These are phyloP conservation scores for Pulveroboletus frians DNA, from an alignment of 768 basidiomycete species.

Conservation along the genomic window DNA sequence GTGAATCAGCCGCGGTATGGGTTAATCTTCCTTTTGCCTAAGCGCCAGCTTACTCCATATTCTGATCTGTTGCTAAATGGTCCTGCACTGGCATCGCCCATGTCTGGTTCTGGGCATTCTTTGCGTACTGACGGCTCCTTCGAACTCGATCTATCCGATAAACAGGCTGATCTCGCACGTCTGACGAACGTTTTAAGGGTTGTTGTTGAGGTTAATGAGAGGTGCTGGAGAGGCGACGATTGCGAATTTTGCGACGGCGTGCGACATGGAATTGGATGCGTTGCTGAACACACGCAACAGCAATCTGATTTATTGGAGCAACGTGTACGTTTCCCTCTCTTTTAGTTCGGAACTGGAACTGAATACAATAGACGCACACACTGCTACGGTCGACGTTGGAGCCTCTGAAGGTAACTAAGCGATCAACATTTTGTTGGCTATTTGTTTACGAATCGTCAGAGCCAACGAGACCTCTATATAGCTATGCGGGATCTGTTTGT, in stretches of 20 bases:
- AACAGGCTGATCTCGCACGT: conserved; percentile 78
- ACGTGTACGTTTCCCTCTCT: conserved; percentile 45
- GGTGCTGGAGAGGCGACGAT: conserved; percentile 79
- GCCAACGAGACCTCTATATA: conserved; percentile 80
- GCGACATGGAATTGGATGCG: conserved; percentile 59
- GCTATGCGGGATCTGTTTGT: conserved; percentile 83
- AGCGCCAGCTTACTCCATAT: conserved; percentile 66
- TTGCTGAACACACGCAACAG: conserved; percentile 62
- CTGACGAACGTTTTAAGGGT: conserved; percentile 78
- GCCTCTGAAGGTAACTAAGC: conserved; percentile 56
- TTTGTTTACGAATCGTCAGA: conserved; percentile 34
- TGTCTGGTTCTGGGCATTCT: conserved; percentile 12
- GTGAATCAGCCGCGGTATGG: conserved; percentile 90
- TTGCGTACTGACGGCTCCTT: conserved; percentile 10
- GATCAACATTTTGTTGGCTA: conserved; percentile 1
- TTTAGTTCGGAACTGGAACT: not conserved
- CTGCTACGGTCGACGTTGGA: conserved; percentile 69
- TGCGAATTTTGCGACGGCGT: conserved; percentile 81
- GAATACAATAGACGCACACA: conserved; percentile 46
- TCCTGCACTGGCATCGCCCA: conserved; percentile 18
- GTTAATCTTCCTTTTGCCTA: conserved; percentile 56
- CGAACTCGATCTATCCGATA: conserved; percentile 27
- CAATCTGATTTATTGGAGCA: conserved; percentile 72
- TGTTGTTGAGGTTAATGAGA: conserved; percentile 71
- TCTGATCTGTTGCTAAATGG: conserved; percentile 35